Conservation (phyloP, 1,139 yeast genomes). For the Protomyces macrosporus region DNA sequence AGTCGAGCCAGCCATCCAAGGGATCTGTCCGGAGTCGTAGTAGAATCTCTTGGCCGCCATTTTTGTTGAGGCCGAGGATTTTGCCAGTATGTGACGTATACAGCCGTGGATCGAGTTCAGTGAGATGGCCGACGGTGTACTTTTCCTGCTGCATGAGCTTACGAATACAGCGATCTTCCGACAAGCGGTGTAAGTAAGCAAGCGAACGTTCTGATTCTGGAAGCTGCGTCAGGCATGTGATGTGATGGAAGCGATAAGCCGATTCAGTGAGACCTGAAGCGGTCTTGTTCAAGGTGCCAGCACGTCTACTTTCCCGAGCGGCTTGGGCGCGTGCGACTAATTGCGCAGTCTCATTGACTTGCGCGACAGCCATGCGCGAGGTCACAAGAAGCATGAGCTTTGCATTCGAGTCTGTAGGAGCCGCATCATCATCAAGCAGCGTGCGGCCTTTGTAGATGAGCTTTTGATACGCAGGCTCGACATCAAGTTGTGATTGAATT, state of each 20-base stretch:
- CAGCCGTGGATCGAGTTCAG: conserved; percentile 43
- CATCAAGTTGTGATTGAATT: not conserved
- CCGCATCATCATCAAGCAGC: not conserved
- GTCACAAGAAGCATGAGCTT: conserved; percentile 17
- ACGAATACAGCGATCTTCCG: conserved; percentile 40
- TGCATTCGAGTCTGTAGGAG: not conserved
- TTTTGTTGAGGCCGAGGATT: conserved; percentile 40
- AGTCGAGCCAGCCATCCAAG: conserved; percentile 42
- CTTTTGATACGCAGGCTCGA: conserved; percentile 3
- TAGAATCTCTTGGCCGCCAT: conserved; percentile 41
- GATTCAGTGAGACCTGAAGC: not conserved
- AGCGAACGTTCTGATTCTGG: conserved; percentile 38
- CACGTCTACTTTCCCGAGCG: not conserved
- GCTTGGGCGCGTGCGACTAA: not conserved
- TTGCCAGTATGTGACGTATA: conserved; percentile 37
- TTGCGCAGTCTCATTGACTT: not conserved
- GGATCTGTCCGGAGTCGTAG: conserved; percentile 43
- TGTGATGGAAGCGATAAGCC: conserved; percentile 38
- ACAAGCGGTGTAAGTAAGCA: conserved; percentile 37
- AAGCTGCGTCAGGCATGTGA: conserved; percentile 39
- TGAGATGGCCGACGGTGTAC: conserved; percentile 40
- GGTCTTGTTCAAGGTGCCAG: not conserved
- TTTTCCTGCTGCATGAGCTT: conserved; percentile 41
- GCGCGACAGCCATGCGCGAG: conserved; percentile 5
- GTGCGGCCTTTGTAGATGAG: conserved; percentile 58